phyloP scores from a whole-genome alignment of 352 stramenopile species.

The Pythium apleroticum region DNA sequence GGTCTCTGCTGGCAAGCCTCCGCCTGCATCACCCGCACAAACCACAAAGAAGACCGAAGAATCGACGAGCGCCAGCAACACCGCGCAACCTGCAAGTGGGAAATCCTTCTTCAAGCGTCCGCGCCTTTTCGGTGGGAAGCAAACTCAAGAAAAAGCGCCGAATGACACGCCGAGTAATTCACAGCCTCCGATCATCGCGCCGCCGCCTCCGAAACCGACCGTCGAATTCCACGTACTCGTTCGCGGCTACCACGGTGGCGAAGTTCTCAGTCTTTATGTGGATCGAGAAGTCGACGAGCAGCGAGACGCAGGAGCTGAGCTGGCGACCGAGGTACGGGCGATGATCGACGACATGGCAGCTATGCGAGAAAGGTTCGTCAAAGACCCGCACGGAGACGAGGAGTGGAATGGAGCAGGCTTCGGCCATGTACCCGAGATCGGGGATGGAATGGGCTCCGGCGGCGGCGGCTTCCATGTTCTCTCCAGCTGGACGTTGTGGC shows the following conservation, averaged over 20 bases:
- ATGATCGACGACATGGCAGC: constrained; percentile 23
- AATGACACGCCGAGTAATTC: background rate
- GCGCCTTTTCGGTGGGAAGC: constrained; percentile 29
- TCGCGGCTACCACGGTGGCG: constrained; percentile 19
- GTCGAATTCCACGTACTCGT: constrained; percentile 34
- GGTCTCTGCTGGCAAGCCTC: background rate
- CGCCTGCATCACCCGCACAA: background rate
- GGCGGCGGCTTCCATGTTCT: constrained; percentile 55
- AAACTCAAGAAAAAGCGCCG: background rate
- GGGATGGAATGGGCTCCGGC: constrained; percentile 22
- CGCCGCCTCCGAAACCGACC: constrained; percentile 5
- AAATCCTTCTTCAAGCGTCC: constrained; percentile 34
- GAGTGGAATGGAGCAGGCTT: constrained; percentile 45
- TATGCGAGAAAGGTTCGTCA: constrained; percentile 20
- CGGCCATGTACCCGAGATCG: constrained; percentile 27
- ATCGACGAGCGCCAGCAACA: background rate
- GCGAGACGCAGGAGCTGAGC: constrained; percentile 8
- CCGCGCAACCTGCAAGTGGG: background rate
- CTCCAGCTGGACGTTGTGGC: constrained; percentile 27
- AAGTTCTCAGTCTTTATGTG: constrained; percentile 24
- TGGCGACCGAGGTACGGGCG: constrained; percentile 27
- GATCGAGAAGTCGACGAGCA: constrained; percentile 12
- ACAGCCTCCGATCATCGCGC: background rate
- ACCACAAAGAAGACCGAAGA: background rate
- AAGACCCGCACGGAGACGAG: constrained; percentile 43